phyloP scores from a whole-genome alignment of 1,284 basidiomycete species.

The Phlebopus sp. region DNA sequence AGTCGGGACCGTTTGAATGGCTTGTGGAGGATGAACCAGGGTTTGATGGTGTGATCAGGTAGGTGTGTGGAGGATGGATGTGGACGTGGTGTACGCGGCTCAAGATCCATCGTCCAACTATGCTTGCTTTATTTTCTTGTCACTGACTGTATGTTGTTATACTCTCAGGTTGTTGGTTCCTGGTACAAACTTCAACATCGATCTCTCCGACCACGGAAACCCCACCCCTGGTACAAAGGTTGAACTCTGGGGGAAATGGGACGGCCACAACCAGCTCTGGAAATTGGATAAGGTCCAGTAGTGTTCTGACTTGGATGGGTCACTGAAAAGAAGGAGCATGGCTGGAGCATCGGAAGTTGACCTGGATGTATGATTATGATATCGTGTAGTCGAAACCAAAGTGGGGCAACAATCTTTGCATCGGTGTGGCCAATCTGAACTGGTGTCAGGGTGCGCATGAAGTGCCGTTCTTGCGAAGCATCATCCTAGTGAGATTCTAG shows the following conservation, averaged over 20 bases:
- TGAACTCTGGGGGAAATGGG: conserved; percentile 33
- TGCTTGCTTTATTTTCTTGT: neutral
- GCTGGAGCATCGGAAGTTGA: too few species aligned
- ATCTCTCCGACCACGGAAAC: conserved; percentile 36
- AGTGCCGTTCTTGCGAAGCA: too few species aligned
- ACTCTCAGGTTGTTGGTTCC: conserved; percentile 26
- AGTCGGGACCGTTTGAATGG: conserved; percentile 39
- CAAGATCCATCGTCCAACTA: conserved; percentile 21
- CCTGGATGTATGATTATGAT: too few species aligned
- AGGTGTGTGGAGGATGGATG: conserved; percentile 11
- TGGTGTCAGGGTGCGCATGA: too few species aligned
- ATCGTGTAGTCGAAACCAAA: too few species aligned
- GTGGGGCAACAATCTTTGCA: too few species aligned
- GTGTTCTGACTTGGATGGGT: too few species aligned
- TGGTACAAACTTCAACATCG: conserved; percentile 19
- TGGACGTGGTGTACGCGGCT: too few species aligned
- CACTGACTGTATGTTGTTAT: neutral
- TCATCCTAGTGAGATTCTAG: too few species aligned
- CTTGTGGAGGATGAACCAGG: conserved; percentile 34
- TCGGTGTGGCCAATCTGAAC: too few species aligned
- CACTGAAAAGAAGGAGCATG: too few species aligned
- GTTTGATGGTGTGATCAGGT: conserved; percentile 18
- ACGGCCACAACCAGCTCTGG: conserved; percentile 35
- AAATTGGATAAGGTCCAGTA: conserved; percentile 14
- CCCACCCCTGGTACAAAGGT: conserved; percentile 30